Evolutionary conservation across 306 rosid genomes (phyloP).

Genomic region (Rosa persica): DNA sequence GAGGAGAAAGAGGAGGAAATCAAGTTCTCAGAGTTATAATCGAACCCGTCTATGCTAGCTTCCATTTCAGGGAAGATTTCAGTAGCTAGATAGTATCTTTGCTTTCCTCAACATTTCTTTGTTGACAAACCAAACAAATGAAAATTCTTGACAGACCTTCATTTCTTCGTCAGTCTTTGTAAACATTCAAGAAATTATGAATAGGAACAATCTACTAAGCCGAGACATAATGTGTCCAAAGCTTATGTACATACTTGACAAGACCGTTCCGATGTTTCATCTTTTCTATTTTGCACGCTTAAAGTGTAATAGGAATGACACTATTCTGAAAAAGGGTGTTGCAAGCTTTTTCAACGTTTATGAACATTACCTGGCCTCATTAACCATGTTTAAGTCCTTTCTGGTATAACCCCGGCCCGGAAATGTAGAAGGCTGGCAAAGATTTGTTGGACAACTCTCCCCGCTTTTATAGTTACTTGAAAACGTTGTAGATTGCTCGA

Average conservation of each 20-base stretch:
- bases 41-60: background rate
- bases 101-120: background rate
- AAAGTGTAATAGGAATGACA: conserved; percentile 1
- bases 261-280: background rate
- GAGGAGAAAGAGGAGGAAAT: background rate
- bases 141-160: background rate
- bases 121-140: background rate
- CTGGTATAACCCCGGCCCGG: background rate
- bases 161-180: background rate
- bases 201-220: background rate
- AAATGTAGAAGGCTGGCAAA: background rate
- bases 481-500: background rate
- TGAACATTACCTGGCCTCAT: background rate
- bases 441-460: background rate
- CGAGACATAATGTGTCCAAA: background rate
- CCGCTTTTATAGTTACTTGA: background rate
- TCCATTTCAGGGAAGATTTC: background rate
- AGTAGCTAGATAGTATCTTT: background rate
- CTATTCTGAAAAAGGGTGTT: background rate
- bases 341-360: background rate
- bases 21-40: background rate
- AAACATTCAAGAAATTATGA: background rate
- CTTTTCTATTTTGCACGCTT: background rate
- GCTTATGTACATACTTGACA: background rate
- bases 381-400: background rate